Conservation (phyloP, 2,329 filamentous ascomycete species). For the Penicillium vulpinum region DNA sequence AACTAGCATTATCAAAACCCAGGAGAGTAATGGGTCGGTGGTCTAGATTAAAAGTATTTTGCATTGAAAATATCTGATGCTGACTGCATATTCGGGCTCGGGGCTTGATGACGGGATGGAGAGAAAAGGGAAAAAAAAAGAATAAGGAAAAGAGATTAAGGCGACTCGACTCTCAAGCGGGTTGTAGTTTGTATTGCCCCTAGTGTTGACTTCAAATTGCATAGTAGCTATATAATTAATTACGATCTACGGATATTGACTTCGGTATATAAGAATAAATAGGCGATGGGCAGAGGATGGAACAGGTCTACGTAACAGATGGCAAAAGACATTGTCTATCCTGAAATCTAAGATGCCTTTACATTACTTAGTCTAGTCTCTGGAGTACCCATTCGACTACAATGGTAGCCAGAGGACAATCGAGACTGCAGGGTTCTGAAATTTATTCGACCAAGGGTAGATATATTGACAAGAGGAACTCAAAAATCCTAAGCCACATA, state of each 20-base stretch:
- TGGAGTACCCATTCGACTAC: neutral
- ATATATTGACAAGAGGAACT: neutral
- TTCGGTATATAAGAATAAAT: neutral
- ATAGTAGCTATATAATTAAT: too few species aligned
- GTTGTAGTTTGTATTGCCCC: neutral
- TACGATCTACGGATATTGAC: neutral
- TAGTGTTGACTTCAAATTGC: too few species aligned
- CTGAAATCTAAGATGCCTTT: neutral
- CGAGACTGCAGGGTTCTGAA: neutral
- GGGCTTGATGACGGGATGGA: neutral
- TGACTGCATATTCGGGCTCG: neutral
- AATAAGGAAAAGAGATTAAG: neutral
- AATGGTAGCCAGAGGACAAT: too few species aligned
- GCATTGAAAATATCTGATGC: neutral
- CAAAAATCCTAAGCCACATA: neutral
- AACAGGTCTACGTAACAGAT: too few species aligned
- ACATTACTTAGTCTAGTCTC: too few species aligned
- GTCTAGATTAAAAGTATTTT: too few species aligned
- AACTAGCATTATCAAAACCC: neutral
- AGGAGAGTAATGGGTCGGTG: neutral
- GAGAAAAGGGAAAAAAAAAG: too few species aligned
- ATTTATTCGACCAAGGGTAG: neutral
- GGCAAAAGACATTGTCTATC: neutral
- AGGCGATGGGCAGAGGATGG: too few species aligned
- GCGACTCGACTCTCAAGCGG: too few species aligned